Conservation (phyloP, 495 filamentous ascomycete species). For the Penicillium waksmanii region DNA sequence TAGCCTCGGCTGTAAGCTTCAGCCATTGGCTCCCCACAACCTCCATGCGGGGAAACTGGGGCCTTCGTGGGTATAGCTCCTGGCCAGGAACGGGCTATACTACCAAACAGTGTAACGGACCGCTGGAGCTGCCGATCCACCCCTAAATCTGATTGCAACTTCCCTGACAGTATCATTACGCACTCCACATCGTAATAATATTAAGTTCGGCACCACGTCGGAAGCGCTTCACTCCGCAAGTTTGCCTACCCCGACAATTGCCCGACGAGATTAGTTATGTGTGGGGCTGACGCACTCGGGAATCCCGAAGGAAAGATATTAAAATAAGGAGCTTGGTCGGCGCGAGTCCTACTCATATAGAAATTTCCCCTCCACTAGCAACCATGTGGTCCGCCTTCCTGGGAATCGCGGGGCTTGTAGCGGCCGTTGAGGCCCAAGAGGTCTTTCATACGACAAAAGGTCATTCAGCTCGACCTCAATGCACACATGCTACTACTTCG, state of each 20-base stretch:
- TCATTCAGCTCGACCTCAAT: conserved; percentile 26
- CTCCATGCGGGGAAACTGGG: conserved; percentile 3
- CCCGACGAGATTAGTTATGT: not conserved
- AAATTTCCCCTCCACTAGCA: not conserved
- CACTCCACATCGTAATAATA: not conserved
- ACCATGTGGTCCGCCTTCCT: not conserved
- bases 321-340: not conserved
- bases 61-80: not conserved
- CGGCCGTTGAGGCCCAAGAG: conserved; percentile 26
- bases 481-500: conserved; percentile 17
- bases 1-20: not conserved
- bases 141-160: not conserved
- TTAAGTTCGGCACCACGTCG: not conserved
- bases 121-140: not conserved
- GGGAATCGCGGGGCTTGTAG: conserved; percentile 11
- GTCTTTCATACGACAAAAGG: conserved; percentile 29
- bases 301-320: conserved; percentile 1
- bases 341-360: not conserved
- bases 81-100: not conserved
- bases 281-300: not conserved
- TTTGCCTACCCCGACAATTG: conserved; percentile 1
- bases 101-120: conserved; percentile 3
- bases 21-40: not conserved
- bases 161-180: conserved; percentile 1
- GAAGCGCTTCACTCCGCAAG: not conserved